Evolutionary conservation across 2,329 filamentous ascomycete genomes (phyloP).

Genomic region (Phoma sp.): DNA sequence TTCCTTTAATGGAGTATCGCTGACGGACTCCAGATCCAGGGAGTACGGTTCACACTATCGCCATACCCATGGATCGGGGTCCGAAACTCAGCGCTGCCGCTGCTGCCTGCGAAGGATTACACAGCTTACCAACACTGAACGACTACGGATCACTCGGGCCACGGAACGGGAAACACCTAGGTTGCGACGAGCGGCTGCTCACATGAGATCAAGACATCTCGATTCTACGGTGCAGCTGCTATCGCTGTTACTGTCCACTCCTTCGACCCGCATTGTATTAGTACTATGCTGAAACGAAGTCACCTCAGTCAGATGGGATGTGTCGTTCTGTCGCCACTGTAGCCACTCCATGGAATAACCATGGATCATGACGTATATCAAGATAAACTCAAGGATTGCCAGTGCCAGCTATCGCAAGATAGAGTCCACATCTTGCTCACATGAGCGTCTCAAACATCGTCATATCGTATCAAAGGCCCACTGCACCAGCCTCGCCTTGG

Average conservation of each 20-base stretch:
- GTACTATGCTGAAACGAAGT: too few species aligned
- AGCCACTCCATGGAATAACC: neutral
- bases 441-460: neutral
- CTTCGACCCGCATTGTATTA: too few species aligned
- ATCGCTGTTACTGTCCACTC: too few species aligned
- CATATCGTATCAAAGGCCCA: slow-evolving; percentile 6
- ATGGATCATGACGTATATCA: neutral
- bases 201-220: too few species aligned
- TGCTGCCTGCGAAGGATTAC: slow-evolving; percentile 14
- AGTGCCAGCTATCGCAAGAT: neutral
- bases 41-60: neutral
- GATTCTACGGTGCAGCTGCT: too few species aligned
- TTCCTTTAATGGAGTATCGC: neutral
- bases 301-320: neutral
- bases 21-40: neutral
- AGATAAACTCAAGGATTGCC: neutral
- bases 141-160: neutral
- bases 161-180: neutral
- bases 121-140: neutral
- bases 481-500: neutral
- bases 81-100: neutral
- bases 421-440: neutral
- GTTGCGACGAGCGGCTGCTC: neutral
- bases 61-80: neutral
- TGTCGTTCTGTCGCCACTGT: too few species aligned